These are phyloP conservation scores for Sorghum bicolor DNA, from an alignment of 176 grass and related monocot species.

Conservation along the genomic window DNA sequence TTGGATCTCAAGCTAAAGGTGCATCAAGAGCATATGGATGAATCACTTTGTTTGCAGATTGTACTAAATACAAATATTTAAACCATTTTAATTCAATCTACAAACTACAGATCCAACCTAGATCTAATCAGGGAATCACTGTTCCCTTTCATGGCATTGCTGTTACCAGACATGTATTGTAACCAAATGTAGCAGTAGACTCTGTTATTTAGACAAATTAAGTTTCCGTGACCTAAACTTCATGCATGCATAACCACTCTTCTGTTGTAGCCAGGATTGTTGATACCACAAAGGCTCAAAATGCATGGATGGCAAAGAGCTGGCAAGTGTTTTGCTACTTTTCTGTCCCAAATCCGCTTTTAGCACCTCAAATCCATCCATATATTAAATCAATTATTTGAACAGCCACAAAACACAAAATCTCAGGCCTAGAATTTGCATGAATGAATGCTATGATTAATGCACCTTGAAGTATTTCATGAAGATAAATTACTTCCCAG, in stretches of 20 bases:
- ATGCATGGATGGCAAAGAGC: constrained; percentile 8
- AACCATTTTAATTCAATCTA: not conserved
- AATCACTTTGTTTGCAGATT: not conserved
- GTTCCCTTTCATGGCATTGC: not conserved
- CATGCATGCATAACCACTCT: not conserved
- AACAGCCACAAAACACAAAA: not conserved
- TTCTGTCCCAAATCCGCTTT: not conserved
- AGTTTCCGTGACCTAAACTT: not conserved
- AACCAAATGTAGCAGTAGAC: not conserved
- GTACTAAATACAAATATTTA: not conserved
- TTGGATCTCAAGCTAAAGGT: not conserved
- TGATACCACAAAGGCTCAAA: not conserved
- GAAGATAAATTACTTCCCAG: not conserved
- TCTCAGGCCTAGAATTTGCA: not conserved
- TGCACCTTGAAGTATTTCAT: not conserved
- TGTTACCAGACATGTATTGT: not conserved
- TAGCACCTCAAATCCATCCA: not conserved
- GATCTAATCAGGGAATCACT: not conserved
- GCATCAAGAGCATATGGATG: not conserved
- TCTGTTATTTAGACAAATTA: constrained; percentile 18
- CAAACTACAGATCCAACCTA: not conserved
- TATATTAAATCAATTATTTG: not conserved
- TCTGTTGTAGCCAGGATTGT: not conserved
- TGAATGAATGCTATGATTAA: not conserved
- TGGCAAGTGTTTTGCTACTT: not conserved